Base-by-base conservation (phyloP, 805 yeast genomes). In the Candida michaelii region DNA sequence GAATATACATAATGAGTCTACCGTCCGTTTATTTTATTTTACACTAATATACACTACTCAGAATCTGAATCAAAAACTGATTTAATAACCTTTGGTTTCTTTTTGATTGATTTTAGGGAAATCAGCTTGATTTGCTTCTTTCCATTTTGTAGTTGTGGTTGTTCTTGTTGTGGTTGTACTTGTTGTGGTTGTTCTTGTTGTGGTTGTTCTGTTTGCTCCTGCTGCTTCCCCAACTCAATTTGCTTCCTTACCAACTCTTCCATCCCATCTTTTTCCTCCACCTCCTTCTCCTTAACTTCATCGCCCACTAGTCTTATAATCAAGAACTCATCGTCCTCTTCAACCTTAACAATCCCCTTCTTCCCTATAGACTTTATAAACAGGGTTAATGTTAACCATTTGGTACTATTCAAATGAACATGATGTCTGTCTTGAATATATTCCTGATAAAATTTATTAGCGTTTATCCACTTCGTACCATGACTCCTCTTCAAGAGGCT, bases 391-490 rank as follows among this genome's bases (percentile, higher is more conserved):
- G 85, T 76, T 3, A 73, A 60, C 88, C 95, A 93, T 45, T 73
- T 73, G 0, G 99, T 93, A 1, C 97, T 82, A 53, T 89, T 89
- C 83, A 93, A 79, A 61, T 91, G 99, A 9, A 89, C 69, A 61
- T 93, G 98, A 44, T 86, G 79, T 54, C 79, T 79, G 58, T 91
- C 87, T 46, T 77, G 74, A 44, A 93, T 91, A 56, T 84, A 84
- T 58, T 90, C 97, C 56, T 90, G 95, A 66, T 93, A 93, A 55
- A 88, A 89, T 56, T 80, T 76, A 65, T 93, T 93, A 3, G 89
- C 91, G 43, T 82, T 82, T 33, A 90, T 75, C 44, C 69, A 65
- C 60, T 89, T 89, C 39, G 87, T 86, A 4, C 97, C 96, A 59
- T 91, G 98, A 33, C 78, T 74, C 17, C 79, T 65, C 35, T 77